These are phyloP conservation scores for Boletellus deceptivus DNA, from an alignment of 1,284 basidiomycete species.

Conservation along the genomic window DNA sequence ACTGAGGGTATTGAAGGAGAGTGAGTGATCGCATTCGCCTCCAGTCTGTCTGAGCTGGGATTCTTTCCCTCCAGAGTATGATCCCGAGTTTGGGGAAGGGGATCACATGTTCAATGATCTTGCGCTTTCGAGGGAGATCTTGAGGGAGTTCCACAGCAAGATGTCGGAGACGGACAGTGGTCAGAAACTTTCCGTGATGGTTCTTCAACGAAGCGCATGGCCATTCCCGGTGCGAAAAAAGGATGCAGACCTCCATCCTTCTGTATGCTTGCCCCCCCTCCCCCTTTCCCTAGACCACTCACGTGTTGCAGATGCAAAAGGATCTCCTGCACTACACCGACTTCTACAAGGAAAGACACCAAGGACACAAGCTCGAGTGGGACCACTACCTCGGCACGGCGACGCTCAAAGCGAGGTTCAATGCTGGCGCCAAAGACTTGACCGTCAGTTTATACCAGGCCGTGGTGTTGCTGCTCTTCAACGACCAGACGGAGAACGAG, in stretches of 20 bases:
- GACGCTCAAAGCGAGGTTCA: conserved; percentile 70
- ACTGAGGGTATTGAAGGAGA: conserved; percentile 84
- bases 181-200: conserved; percentile 59
- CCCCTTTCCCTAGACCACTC: background rate
- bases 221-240: conserved; percentile 59
- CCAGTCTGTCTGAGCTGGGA: no score
- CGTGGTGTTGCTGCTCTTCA: conserved; percentile 88
- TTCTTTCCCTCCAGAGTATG: conserved; percentile 57
- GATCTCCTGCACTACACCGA: conserved; percentile 60
- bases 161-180: conserved; percentile 32
- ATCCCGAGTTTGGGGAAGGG: conserved; percentile 84
- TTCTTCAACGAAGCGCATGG: conserved; percentile 76
- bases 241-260: conserved; percentile 50
- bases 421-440: conserved; percentile 78
- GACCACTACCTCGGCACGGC: conserved; percentile 81
- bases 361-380: conserved; percentile 75
- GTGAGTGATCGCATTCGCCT: conserved; percentile 43
- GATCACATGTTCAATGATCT: conserved; percentile 92
- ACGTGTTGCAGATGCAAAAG: conserved; percentile 57
- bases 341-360: conserved; percentile 78
- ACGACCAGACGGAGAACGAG: conserved; percentile 57
- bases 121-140: conserved; percentile 66
- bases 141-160: conserved; percentile 55
- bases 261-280: conserved; percentile 37
- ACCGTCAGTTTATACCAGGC: conserved; percentile 91